Base-by-base conservation (phyloP, 164 flowering plant genomes). In the Amborella trichopoda region DNA sequence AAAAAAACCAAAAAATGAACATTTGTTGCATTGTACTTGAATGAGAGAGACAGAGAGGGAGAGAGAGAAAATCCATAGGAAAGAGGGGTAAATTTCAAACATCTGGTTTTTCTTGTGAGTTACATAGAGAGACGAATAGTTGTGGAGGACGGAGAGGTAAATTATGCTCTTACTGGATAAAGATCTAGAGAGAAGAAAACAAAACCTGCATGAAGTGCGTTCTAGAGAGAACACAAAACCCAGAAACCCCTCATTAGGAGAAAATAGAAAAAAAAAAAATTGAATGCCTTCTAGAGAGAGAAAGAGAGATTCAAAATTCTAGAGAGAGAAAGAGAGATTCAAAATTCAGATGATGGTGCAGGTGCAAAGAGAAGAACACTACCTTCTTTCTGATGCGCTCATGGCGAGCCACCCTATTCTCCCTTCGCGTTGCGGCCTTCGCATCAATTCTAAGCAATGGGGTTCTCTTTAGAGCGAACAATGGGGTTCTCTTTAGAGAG, bases 311-410 rank as follows among this genome's bases (percentile, higher is more conserved):
- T 23, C 3, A 26, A 45, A 18, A n/a, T 6, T 6, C 0, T 9
- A 11, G 43, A 23, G 34, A 9, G 27, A 3, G 14, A 27, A 20
- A 27, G 21, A 46, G 32, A 14, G 46, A 30, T n/a, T n/a, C n/a
- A n/a, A n/a, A n/a, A n/a, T n/a, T n/a, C n/a, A n/a, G n/a, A n/a
- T n/a, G n/a, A n/a, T n/a, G n/a, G n/a, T n/a, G n/a, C n/a, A n/a
- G n/a, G n/a, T n/a, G 19, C 20, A 1, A 23, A 14, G 24, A 6
- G 38, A 23, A 23, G 22, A 27, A 10, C 8, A 16, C 6, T 22
- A 81, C 91, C 96, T 80, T 87, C 87, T 83, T 87, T 37, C 96
- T 60, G 44, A 83, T 60, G 28, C 96, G 93, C 49, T 32, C 8
- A 56, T 86, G 96, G 20, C 87, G 82, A 27, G 96, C 93, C 27